Evolutionary conservation across 2,329 filamentous ascomycete genomes (phyloP), one percentile per base, ranked within the genome.

Genomic region (Thielaviopsis euricoi): DNA sequence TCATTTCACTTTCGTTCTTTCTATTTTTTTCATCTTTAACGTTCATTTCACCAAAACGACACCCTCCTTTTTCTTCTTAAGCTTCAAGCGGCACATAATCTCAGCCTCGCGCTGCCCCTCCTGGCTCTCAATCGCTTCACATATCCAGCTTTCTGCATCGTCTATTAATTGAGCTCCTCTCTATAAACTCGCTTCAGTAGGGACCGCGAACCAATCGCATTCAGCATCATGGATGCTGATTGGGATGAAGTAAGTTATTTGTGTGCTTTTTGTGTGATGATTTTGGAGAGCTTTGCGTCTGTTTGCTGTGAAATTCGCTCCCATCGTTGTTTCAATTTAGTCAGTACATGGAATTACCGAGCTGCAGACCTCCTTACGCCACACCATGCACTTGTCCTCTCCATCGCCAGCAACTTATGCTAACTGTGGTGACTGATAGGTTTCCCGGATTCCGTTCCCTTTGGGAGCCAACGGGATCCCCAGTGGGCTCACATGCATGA

Each of bases 401-500:
- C n/a, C 13, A 15, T 43, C 37, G 10, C 10, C 17, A 5, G 37
- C 15, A 2, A 15, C n/a, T 43, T 15, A 5, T 43, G 13, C 37
- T 43, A 43, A 43, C 37, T 5, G n/a, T n/a, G 6, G 37, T 10
- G 7, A n/a, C 17, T 50, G 53, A 22, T 59, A 95, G 85, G 82
- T 95, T 71, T 81, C 83, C 71, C 86, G 89, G 71, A 82, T 93
- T 72, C 79, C 83, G 69, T 81, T 94, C 71, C 87, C 89, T 69
- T 83, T 86, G 66, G 84, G 81, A 67, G 76, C 82, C 66, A 83
- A 86, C 73, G 79, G 79, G 63, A 74, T 86, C 66, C 79, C 83
- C 50, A 86, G 86, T 22, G 81, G 82, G 59, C 82, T 89, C 64
- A 85, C 86, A 51, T 85, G 89, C 2, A 80, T 96, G 69, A 85